Evolutionary conservation across 1,284 basidiomycete species (phyloP).

Genomic region (Cutaneotrichosporon sp.): DNA sequence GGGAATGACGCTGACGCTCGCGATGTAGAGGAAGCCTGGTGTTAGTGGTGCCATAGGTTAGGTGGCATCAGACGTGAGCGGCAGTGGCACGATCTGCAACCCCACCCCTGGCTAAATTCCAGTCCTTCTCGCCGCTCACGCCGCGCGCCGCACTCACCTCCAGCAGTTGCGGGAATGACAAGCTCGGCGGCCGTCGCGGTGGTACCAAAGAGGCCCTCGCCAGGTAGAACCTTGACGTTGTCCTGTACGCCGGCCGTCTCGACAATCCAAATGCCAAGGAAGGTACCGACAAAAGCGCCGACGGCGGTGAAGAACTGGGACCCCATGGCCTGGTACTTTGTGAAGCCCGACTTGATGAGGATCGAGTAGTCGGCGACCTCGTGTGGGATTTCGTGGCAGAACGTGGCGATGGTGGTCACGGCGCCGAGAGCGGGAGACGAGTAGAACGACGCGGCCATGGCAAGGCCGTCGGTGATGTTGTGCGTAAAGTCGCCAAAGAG

Average conservation of each 20-base stretch:
- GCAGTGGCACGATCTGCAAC: neutral
- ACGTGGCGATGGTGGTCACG: conserved; percentile 82
- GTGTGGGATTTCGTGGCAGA: conserved; percentile 85
- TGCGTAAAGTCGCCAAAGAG: conserved; percentile 76
- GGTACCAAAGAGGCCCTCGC: conserved; percentile 74
- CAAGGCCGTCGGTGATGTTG: conserved; percentile 70
- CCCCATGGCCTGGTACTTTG: conserved; percentile 81
- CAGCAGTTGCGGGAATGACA: conserved; percentile 78
- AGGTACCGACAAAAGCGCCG: conserved; percentile 82
- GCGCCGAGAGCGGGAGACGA: conserved; percentile 81
- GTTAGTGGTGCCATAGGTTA: neutral
- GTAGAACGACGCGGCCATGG: conserved; percentile 84
- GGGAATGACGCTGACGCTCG: conserved; percentile 79
- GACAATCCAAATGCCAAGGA: conserved; percentile 78
- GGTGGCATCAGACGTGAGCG: neutral
- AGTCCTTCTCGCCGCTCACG: neutral
- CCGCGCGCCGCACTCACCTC: conserved; percentile 51
- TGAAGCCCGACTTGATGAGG: conserved; percentile 78
- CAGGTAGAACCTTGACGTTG: conserved; percentile 23
- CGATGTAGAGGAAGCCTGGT: conserved; percentile 83
- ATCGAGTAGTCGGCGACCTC: conserved; percentile 90
- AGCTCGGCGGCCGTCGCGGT: conserved; percentile 69
- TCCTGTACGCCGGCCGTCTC: conserved; percentile 48
- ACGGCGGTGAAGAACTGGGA: conserved; percentile 83
- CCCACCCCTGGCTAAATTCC: neutral